Conservation (phyloP, 2,329 filamentous ascomycete species). For the Cercospora zeae-maydis region DNA sequence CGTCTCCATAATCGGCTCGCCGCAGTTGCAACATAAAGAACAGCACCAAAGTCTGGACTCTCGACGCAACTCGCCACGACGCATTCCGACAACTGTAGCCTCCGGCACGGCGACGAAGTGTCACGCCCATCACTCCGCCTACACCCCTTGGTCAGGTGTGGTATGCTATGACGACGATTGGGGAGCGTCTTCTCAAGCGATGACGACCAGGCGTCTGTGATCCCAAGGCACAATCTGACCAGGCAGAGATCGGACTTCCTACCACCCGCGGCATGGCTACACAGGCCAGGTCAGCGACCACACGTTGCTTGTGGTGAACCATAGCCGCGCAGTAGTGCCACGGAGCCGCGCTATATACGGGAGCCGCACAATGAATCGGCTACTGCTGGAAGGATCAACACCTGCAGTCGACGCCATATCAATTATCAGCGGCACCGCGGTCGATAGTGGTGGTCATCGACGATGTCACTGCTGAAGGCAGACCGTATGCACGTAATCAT, state of each 20-base stretch:
- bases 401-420: background rate
- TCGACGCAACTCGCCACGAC: background rate
- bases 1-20: background rate
- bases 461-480: slow-evolving; percentile 18
- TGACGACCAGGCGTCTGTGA: slow-evolving; percentile 5
- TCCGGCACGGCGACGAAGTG: background rate
- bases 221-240: slow-evolving; percentile 12
- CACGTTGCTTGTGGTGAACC: slow-evolving; percentile 10
- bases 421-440: background rate
- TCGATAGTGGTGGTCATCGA: slow-evolving; percentile 14
- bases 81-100: background rate
- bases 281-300: background rate
- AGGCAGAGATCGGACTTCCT: slow-evolving; percentile 14
- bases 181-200: background rate
- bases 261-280: slow-evolving; percentile 3
- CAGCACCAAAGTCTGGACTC: background rate
- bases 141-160: background rate
- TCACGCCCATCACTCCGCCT: background rate
- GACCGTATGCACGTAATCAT: slow-evolving; percentile 21
- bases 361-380: background rate
- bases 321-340: slow-evolving; percentile 7
- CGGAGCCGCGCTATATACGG: background rate
- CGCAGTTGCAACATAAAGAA: background rate
- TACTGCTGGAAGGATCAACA: background rate
- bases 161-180: background rate